Conservation (phyloP, 2,329 filamentous ascomycete genomes). For the Penicillium sp. region DNA sequence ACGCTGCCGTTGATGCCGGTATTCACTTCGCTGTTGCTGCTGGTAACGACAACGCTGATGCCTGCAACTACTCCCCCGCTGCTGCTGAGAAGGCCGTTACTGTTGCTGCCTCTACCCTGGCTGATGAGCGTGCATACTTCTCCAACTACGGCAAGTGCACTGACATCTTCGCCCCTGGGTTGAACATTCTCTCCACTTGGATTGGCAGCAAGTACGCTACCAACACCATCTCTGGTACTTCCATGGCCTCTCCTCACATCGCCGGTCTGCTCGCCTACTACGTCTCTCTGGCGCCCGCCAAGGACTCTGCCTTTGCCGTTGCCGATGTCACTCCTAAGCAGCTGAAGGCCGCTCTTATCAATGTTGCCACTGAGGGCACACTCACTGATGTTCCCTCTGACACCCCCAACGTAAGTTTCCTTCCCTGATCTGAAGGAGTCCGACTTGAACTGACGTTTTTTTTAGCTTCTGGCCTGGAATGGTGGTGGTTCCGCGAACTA, state of each 20-base stretch:
- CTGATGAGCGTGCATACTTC: conserved; percentile 98
- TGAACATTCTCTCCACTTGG: conserved; percentile 98
- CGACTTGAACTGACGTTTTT: conserved; percentile 25
- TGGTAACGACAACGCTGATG: conserved; percentile 97
- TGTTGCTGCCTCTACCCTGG: conserved; percentile 89
- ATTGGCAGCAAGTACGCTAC: conserved; percentile 92
- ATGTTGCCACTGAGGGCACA: conserved; percentile 73
- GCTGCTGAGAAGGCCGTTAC: conserved; percentile 89
- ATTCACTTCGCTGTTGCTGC: conserved; percentile 98
- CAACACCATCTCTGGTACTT: conserved; percentile 99
- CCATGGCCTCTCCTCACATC: conserved; percentile 98
- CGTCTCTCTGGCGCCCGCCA: conserved; percentile 88
- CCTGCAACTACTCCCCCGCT: conserved; percentile 98
- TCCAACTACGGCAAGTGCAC: conserved; percentile 99
- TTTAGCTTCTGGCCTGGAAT: conserved; percentile 89
- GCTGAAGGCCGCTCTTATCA: conserved; percentile 85
- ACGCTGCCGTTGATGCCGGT: conserved; percentile 86
- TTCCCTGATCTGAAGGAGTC: background rate
- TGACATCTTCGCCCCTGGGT: conserved; percentile 96
- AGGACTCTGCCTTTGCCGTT: conserved; percentile 87
- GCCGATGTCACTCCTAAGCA: conserved; percentile 87
- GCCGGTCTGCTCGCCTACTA: conserved; percentile 96
- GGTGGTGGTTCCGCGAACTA: conserved; percentile 94
- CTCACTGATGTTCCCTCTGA: conserved; percentile 79
- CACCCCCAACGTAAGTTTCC: conserved; percentile 71